Conservation (phyloP, 2,329 filamentous ascomycete genomes). For the Calcarisporium arbuscula region DNA sequence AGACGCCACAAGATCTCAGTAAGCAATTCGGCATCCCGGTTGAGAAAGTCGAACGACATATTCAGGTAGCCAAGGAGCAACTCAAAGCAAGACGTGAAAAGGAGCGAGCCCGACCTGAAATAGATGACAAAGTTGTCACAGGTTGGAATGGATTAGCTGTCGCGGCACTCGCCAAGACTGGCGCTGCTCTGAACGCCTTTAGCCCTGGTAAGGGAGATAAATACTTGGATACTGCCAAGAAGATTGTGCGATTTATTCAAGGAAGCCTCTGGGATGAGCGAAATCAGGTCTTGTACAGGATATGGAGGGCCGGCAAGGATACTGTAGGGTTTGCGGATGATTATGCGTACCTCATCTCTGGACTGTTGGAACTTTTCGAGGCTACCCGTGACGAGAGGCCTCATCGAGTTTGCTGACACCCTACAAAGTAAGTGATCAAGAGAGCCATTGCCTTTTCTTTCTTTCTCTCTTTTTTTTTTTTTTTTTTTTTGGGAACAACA, state of each 20-base stretch:
- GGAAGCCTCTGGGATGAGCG: conserved; percentile 63
- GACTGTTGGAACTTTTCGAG: conserved; percentile 78
- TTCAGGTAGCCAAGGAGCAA: conserved; percentile 60
- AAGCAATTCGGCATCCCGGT: conserved; percentile 68
- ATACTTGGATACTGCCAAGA: conserved; percentile 61
- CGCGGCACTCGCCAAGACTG: conserved; percentile 69
- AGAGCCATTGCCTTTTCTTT: not conserved
- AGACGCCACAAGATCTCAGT: conserved; percentile 62
- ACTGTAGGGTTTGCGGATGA: conserved; percentile 81
- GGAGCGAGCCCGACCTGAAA: conserved; percentile 66
- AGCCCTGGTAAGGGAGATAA: conserved; percentile 49
- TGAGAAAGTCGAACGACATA: conserved; percentile 60
- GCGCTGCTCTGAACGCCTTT: conserved; percentile 57
- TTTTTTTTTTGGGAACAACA: too few species aligned
- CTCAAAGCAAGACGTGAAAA: conserved; percentile 65
- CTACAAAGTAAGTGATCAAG: conserved; percentile 65
- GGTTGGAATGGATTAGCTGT: conserved; percentile 88
- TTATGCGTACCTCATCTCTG: conserved; percentile 82
- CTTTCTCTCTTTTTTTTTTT: not conserved
- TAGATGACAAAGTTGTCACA: conserved; percentile 85
- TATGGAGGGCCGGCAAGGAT: conserved; percentile 60
- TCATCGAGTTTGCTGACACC: conserved; percentile 72
- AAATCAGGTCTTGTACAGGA: conserved; percentile 60
- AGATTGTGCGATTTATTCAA: conserved; percentile 67
- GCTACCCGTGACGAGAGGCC: conserved; percentile 70